phyloP scores from a whole-genome alignment of 257 asterid genomes.

The Eustoma russellianum region DNA sequence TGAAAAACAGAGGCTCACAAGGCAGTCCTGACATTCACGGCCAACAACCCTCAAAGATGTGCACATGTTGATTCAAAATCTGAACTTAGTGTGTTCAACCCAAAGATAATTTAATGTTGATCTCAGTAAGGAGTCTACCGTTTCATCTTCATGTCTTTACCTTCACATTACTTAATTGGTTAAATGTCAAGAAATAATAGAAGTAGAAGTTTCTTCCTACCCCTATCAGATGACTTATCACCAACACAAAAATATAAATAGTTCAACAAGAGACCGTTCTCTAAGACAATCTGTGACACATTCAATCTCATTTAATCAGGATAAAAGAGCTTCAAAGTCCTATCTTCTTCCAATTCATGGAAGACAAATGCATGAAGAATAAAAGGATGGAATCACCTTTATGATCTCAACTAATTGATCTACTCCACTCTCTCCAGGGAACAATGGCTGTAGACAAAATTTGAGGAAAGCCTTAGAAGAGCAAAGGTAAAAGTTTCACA shows the following conservation, averaged over 20 bases:
- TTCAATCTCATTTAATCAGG: neutral
- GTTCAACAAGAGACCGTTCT: no score
- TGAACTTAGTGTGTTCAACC: no score
- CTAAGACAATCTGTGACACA: neutral
- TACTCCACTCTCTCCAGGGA: slow-evolving; percentile 99
- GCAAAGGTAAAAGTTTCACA: slow-evolving; percentile 9
- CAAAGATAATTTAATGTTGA: no score
- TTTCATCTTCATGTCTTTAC: no score
- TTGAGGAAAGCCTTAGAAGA: slow-evolving; percentile 2
- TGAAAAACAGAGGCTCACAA: neutral
- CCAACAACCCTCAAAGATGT: neutral
- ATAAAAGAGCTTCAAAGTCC: neutral
- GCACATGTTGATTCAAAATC: no score
- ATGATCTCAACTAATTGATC: slow-evolving; percentile 95
- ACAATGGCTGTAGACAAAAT: slow-evolving; percentile 58
- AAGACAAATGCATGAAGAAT: neutral
- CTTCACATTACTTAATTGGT: neutral
- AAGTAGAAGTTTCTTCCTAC: neutral
- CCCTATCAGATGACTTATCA: neutral
- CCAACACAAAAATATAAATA: no score
- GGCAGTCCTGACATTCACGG: neutral
- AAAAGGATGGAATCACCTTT: slow-evolving; percentile 44
- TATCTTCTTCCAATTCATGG: neutral
- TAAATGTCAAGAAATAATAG: no score
- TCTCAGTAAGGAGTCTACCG: no score